These are phyloP conservation scores for Dothistroma pini DNA, from an alignment of 2,329 filamentous ascomycete genomes.

Conservation along the genomic window DNA sequence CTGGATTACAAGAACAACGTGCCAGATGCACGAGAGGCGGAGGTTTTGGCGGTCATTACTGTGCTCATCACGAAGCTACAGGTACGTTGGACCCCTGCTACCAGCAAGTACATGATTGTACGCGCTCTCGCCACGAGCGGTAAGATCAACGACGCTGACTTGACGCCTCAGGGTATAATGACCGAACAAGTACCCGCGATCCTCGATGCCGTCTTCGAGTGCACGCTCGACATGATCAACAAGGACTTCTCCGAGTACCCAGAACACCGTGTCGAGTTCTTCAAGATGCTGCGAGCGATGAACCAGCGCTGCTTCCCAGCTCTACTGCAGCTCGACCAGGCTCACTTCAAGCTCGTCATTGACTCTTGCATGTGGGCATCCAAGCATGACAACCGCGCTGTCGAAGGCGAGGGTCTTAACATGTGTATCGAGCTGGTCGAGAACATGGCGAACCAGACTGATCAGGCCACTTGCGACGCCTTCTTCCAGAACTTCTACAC, in stretches of 20 bases:
- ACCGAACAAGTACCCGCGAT: slow-evolving; percentile 96
- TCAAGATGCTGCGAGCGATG: slow-evolving; percentile 92
- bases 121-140: slow-evolving; percentile 22
- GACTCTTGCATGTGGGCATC: slow-evolving; percentile 99
- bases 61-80: slow-evolving; percentile 95
- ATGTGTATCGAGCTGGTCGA: slow-evolving; percentile 98
- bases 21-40: slow-evolving; percentile 88
- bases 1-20: slow-evolving; percentile 98
- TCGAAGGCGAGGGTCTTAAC: slow-evolving; percentile 91
- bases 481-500: slow-evolving; percentile 99
- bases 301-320: slow-evolving; percentile 97
- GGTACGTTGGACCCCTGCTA: slow-evolving; percentile 64
- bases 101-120: slow-evolving; percentile 49
- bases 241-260: slow-evolving; percentile 99
- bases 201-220: slow-evolving; percentile 98
- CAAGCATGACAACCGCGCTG: slow-evolving; percentile 98
- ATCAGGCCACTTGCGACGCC: slow-evolving; percentile 77
- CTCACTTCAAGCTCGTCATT: slow-evolving; percentile 99
- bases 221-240: slow-evolving; percentile 99
- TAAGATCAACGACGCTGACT: slow-evolving; percentile 29
- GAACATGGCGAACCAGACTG: slow-evolving; percentile 86
- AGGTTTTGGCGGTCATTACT: slow-evolving; percentile 96
- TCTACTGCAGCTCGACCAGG: slow-evolving; percentile 86
- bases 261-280: slow-evolving; percentile 98
- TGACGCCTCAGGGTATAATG: slow-evolving; percentile 69